Evolutionary conservation across 2,329 filamentous ascomycete species (phyloP), one percentile per base, ranked within the genome.

Genomic region (Leptographium radiaticola): DNA sequence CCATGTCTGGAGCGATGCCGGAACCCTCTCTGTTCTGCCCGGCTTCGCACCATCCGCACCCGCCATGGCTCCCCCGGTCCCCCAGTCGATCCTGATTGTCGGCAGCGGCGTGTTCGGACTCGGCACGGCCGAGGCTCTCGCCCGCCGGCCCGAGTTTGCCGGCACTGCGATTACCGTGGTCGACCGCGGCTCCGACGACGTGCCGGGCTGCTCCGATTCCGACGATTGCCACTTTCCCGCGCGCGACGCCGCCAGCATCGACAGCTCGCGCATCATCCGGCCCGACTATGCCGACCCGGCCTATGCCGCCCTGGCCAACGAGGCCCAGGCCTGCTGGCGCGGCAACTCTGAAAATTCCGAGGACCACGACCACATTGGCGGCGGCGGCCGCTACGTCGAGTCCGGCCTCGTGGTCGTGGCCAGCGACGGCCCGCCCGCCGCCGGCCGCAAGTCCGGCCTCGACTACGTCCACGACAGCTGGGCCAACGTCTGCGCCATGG

Each of bases 231-330:
- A 83, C 40, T 83, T 84, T 62, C 81, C 81, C 2, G 72, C 79
- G 8, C 68, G 72, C 45, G 80, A 85, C 61, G 74, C 75, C 55
- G 75, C 80, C 51, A 81, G 76, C 59, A 75, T 83, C 62, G 81
- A 85, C 68, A 74, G 73, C 5, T 83, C 80, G 15, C 77, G 81
- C 59, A 82, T 84, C 60, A 74, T 85, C 59, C 75, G 82, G 54
- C 70, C 79, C 51, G 91, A 97, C 73, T 97, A 97, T 64, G 83
- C 87, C 6, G 83, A 91, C 63, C 71, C 79, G 0, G 78, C 83
- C 25, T 97, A 97, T 68, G 79, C 88, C 7, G 71, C 74, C 16
- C 80, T 97, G 47, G 89, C 84, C 20, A 75, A 79, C 18, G 72
- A 80, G 39, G 89, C 89, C 1, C 86, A 87, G 62, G 67, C 74